These are phyloP conservation scores for Pyrenochaeta sp. DNA, from an alignment of 2,329 filamentous ascomycete genomes.

Conservation along the genomic window DNA sequence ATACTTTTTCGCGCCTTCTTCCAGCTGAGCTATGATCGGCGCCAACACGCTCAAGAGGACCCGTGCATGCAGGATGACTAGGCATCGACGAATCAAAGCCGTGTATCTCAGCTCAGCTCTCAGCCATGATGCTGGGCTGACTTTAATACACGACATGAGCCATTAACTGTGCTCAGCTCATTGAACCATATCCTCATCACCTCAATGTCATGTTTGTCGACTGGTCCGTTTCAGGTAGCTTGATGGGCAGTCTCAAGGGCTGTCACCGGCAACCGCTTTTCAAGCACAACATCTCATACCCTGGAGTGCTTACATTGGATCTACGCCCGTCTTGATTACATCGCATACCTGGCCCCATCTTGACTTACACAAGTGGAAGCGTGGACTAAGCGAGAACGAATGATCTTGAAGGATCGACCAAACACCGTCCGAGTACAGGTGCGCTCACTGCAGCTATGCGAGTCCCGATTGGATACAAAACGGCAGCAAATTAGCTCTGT, in stretches of 20 bases:
- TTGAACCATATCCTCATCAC: background rate
- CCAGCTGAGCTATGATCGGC: constrained; percentile 19
- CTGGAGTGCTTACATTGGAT: constrained; percentile 11
- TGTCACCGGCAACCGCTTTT: background rate
- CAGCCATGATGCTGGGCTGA: constrained; percentile 23
- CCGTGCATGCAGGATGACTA: constrained; percentile 22
- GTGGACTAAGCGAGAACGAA: constrained; percentile 10
- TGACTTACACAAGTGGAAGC: constrained; percentile 12
- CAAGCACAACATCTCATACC: background rate
- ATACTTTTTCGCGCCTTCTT: background rate
- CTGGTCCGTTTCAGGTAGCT: background rate
- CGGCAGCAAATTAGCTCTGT: constrained; percentile 14
- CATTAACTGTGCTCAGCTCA: constrained; percentile 5
- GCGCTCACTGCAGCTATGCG: constrained; percentile 17
- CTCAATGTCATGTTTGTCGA: background rate
- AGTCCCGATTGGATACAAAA: constrained; percentile 16
- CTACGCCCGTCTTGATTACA: constrained; percentile 5
- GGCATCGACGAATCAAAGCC: constrained; percentile 16
- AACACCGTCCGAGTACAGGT: background rate
- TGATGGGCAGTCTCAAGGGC: background rate
- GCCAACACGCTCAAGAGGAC: constrained; percentile 3
- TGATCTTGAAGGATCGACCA: constrained; percentile 12
- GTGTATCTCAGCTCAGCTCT: constrained; percentile 26
- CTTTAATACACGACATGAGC: constrained; percentile 5
- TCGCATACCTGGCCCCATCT: constrained; percentile 9